Conservation (phyloP, 805 yeast species). For the Crinitomyces ghanaensis region DNA sequence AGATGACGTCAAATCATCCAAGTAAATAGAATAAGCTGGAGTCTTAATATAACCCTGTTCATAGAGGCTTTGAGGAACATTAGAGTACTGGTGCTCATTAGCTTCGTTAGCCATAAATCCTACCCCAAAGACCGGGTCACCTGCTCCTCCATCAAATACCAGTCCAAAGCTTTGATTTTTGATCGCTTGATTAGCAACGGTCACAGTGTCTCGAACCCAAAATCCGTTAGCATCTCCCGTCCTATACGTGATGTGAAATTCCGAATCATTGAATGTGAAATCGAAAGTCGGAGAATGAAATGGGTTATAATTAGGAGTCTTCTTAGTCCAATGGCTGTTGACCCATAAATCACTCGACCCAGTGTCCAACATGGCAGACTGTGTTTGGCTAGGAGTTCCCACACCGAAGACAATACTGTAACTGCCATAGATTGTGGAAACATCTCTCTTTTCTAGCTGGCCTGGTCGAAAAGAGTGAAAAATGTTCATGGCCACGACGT, state of each 20-base stretch:
- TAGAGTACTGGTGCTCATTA: slow-evolving; percentile 34
- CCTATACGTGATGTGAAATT: slow-evolving; percentile 79
- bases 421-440: slow-evolving; percentile 11
- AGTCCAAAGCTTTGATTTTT: slow-evolving; percentile 52
- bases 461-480: slow-evolving; percentile 6
- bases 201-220: slow-evolving; percentile 55
- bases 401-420: slow-evolving; percentile 21
- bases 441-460: slow-evolving; percentile 9
- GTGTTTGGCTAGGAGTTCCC: slow-evolving; percentile 45
- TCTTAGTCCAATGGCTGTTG: slow-evolving; percentile 9
- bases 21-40: slow-evolving; percentile 36
- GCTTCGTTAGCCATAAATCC: slow-evolving; percentile 27
- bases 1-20: slow-evolving; percentile 25
- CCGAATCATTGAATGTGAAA: slow-evolving; percentile 73
- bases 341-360: slow-evolving; percentile 63
- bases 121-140: slow-evolving; percentile 25
- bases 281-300: slow-evolving; percentile 42
- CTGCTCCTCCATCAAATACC: slow-evolving; percentile 9
- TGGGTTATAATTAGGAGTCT: slow-evolving; percentile 6
- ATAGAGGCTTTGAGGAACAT: slow-evolving; percentile 53
- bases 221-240: slow-evolving; percentile 84
- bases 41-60: slow-evolving; percentile 32
- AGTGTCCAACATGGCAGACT: slow-evolving; percentile 51
- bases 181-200: slow-evolving; percentile 63
- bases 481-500: slow-evolving; percentile 10